phyloP scores from a whole-genome alignment of 495 filamentous ascomycete genomes.

The Penicillium bialowiezense region DNA sequence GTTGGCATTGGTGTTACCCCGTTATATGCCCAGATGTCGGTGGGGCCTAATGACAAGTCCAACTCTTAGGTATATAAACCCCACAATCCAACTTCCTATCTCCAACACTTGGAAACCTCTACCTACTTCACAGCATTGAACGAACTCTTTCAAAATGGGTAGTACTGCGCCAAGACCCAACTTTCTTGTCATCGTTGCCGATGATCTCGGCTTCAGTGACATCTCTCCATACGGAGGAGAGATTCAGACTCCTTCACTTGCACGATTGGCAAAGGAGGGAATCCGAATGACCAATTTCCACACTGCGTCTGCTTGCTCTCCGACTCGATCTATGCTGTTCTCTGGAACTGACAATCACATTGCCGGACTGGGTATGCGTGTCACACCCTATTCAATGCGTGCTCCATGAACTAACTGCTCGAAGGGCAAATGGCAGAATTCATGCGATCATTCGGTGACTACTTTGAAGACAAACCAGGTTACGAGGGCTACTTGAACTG shows the following conservation, averaged over 20 bases:
- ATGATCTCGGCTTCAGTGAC: slow-evolving; percentile 35
- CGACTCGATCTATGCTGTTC: slow-evolving; percentile 41
- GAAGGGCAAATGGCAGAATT: slow-evolving; percentile 11
- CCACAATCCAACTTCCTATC: background rate
- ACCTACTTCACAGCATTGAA: background rate
- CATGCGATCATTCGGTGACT: slow-evolving; percentile 17
- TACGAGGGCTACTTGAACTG: slow-evolving; percentile 58
- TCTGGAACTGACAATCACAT: slow-evolving; percentile 52
- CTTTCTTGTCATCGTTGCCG: slow-evolving; percentile 32
- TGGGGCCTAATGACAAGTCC: background rate
- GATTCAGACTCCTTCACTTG: slow-evolving; percentile 30
- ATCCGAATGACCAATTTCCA: slow-evolving; percentile 29
- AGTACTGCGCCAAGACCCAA: slow-evolving; percentile 14
- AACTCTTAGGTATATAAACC: background rate
- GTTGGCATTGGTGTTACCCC: background rate
- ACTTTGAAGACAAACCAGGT: slow-evolving; percentile 38
- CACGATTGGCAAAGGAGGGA: slow-evolving; percentile 25
- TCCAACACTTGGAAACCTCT: too few species aligned
- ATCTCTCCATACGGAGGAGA: slow-evolving; percentile 25
- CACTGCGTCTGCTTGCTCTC: slow-evolving; percentile 31
- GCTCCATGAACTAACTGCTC: background rate
- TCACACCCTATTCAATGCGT: too few species aligned
- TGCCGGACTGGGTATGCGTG: slow-evolving; percentile 14
- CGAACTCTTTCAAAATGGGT: background rate
- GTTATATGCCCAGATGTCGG: too few species aligned